Evolutionary conservation across 1,139 yeast genomes (phyloP), one percentile per base, ranked within the genome.

Genomic region (Pneumocystis carinii): DNA sequence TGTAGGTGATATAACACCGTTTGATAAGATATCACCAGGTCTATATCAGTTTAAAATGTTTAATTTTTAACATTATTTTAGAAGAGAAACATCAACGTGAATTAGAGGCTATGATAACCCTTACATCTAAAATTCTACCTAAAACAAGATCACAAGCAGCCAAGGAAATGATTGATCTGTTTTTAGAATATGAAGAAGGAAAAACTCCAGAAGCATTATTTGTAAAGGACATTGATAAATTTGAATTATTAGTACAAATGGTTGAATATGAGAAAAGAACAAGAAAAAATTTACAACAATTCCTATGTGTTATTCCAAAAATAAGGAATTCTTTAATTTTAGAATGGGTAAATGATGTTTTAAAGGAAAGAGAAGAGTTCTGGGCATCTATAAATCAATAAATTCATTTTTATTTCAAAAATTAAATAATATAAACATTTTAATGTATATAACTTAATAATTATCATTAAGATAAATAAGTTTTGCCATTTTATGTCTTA

Each of bases 1-100:
- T 53, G 97, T 92, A 12, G 97, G 97, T 15, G 98, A 92, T 73
- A 89, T 92, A 64, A 90, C 96, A 0, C 98, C 98, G 15, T 82
- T 81, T 70, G 95, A 85, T 66, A 81, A 79, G 0, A 83, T 87
- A n/a, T 74, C 83, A 59, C 86, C 86, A 71, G 72, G 70, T 70
- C 60, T 17, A 67, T 60, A 29, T 29, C 62, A 8, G 39, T 58
- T 32, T 59, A 59, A 41, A 42, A 39, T 53, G 39, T 15, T 17
- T 39, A 35, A 36, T 58, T 24, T 24, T 41, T 24, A 4, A 55
- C 17, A 36, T 38, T 15, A 36, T 53, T 19, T 39, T 48, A 67
- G 76, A 75, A 42, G 86, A 83, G 69, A 92, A 92, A 73, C 95
- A 89, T 72, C 79, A 86, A 65, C 80, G 97, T 65, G 98, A 92